Evolutionary conservation across 345 rosid species (phyloP), one percentile per base, ranked within the genome.

Genomic region (Arabis alpina): DNA sequence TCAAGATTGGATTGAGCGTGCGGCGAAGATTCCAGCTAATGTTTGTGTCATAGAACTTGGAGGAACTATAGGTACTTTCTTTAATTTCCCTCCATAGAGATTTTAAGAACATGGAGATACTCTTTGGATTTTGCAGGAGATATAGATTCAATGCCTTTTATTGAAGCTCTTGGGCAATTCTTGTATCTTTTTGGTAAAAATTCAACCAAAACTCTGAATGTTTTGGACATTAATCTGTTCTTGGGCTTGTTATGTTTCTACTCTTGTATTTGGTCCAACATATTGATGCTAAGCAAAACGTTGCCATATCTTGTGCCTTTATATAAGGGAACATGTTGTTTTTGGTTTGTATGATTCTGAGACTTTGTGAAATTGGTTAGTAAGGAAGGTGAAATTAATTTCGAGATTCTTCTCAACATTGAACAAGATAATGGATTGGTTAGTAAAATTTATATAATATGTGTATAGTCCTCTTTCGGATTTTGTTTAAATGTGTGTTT

Each of bases 351-450:
- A 36, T 36, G 37, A n/a, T 37, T 60, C 34, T 4, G 2, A 2
- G 10, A 48, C 4, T 60, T n/a, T n/a, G n/a, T n/a, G n/a, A n/a
- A n/a, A 4, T 60, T 23, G 23, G 39, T 36, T 36, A 36, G 9
- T 15, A n/a, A 13, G 14, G 63, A 44, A 34, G 8, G 13, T 30
- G 15, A 10, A 48, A 4, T 9, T 59, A 43, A 28, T 45, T 53
- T 42, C 39, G 3, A 47, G 10, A 57, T 4, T 59, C 41, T 40
- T 14, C 34, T 12, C 51, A 71, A 73, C 63, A 39, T 56, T 66
- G 67, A 68, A 50, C 77, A 52, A 67, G 43, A 28, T 41, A 57
- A 50, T 36, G 61, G 27, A 58, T 72, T 68, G 86, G 87, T 83
- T 71, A 79, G 72, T 66, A 43, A 54, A 53, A 44, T 2, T 32